These are phyloP conservation scores for Triangularia setosa DNA, from an alignment of 2,329 filamentous ascomycete genomes.

Conservation along the genomic window DNA sequence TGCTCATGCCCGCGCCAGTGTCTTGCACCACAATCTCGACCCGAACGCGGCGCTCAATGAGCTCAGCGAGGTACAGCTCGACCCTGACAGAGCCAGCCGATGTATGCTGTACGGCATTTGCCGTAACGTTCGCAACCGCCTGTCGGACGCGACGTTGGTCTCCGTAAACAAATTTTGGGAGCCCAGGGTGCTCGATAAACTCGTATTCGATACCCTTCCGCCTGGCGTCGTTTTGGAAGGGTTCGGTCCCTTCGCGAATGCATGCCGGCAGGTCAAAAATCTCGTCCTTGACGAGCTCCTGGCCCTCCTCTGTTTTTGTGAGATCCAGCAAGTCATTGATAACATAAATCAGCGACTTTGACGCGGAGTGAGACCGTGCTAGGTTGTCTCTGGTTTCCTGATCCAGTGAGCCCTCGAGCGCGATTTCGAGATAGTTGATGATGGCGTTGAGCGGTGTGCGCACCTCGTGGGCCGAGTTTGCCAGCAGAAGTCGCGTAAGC, in stretches of 20 bases:
- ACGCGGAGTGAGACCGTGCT: slow-evolving; percentile 80
- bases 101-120: slow-evolving; percentile 82
- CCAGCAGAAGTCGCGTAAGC: slow-evolving; percentile 71
- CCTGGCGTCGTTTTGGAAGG: slow-evolving; percentile 69
- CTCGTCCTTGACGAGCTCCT: slow-evolving; percentile 74
- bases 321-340: slow-evolving; percentile 89
- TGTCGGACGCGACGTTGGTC: slow-evolving; percentile 79
- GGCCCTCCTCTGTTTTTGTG: slow-evolving; percentile 82
- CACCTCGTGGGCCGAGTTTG: slow-evolving; percentile 89
- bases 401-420: slow-evolving; percentile 75
- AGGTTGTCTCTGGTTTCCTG: slow-evolving; percentile 81
- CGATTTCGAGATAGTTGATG: slow-evolving; percentile 91
- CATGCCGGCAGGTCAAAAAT: slow-evolving; percentile 68
- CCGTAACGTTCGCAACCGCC: slow-evolving; percentile 75
- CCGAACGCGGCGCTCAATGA: slow-evolving; percentile 51
- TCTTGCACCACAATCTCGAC: slow-evolving; percentile 75
- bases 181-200: slow-evolving; percentile 60
- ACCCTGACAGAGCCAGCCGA: slow-evolving; percentile 62
- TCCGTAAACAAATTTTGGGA: slow-evolving; percentile 70
- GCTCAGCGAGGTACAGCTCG: slow-evolving; percentile 61
- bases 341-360: slow-evolving; percentile 87
- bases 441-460: slow-evolving; percentile 88
- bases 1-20: slow-evolving; percentile 52
- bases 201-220: slow-evolving; percentile 72
- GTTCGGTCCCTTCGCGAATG: slow-evolving; percentile 71